These are phyloP conservation scores for Fusarium hostae DNA, from an alignment of 2,329 filamentous ascomycete species.

Conservation along the genomic window DNA sequence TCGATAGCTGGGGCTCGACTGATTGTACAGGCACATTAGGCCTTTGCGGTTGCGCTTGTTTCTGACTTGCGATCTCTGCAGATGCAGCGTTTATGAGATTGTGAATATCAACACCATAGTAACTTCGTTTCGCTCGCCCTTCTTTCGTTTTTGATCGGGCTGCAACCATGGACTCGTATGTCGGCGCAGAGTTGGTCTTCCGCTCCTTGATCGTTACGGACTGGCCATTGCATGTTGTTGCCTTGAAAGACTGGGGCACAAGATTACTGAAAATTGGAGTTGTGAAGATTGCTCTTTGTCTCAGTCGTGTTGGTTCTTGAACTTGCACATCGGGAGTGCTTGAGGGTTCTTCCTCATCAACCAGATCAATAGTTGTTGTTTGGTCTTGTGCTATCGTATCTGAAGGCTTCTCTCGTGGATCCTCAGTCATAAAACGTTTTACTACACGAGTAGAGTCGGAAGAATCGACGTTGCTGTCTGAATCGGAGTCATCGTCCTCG, in stretches of 20 bases:
- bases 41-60: constrained; percentile 36
- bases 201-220: constrained; percentile 67
- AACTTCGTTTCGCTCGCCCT: constrained; percentile 77
- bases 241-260: constrained; percentile 51
- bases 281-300: constrained; percentile 44
- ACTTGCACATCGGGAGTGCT: neutral
- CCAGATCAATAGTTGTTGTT: neutral
- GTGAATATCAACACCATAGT: constrained; percentile 95
- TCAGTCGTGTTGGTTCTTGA: constrained; percentile 33
- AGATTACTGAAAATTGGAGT: constrained; percentile 42
- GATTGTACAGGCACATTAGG: constrained; percentile 55
- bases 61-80: constrained; percentile 62
- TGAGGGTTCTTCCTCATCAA: constrained; percentile 1
- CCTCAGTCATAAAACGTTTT: constrained; percentile 50
- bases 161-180: constrained; percentile 76
- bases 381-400: neutral
- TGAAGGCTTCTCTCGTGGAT: constrained; percentile 30
- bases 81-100: constrained; percentile 78
- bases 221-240: constrained; percentile 68
- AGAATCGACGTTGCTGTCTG: constrained; percentile 30
- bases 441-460: constrained; percentile 29
- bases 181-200: constrained; percentile 55
- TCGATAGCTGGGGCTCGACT: constrained; percentile 50
- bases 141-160: constrained; percentile 73
- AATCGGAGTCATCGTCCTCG: constrained; percentile 53